These are phyloP conservation scores for Termitomyces bulborhizus DNA, from an alignment of 768 basidiomycete species.

Conservation along the genomic window DNA sequence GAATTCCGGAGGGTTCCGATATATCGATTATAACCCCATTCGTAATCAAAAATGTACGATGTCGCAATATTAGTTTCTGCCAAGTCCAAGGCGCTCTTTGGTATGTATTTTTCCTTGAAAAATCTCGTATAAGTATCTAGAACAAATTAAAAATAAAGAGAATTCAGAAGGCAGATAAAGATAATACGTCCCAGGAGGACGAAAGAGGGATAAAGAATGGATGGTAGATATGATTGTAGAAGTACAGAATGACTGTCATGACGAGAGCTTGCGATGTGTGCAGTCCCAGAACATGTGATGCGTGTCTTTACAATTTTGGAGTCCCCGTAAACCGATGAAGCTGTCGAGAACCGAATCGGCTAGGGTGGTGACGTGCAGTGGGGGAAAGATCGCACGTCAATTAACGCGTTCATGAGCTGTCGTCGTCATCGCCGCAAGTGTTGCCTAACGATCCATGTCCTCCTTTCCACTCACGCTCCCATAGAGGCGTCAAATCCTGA, in stretches of 20 bases:
- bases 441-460: slow-evolving; percentile 48
- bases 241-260: slow-evolving; percentile 7
- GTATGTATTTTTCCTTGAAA: neutral
- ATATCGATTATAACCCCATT: neutral
- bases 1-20: neutral
- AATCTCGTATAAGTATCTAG: neutral
- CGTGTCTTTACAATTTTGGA: neutral
- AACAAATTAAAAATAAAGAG: neutral
- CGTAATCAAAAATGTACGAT: neutral
- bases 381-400: neutral
- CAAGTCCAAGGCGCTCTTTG: neutral
- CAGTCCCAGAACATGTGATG: neutral
- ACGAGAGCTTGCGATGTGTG: neutral
- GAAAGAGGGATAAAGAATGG: neutral
- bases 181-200: slow-evolving; percentile 5
- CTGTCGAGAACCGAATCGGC: neutral
- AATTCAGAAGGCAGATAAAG: slow-evolving; percentile 4
- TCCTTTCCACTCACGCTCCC: slow-evolving; percentile 85
- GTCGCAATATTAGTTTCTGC: neutral
- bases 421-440: slow-evolving; percentile 39
- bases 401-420: slow-evolving; percentile 13
- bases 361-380: neutral
- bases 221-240: slow-evolving; percentile 5
- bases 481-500: slow-evolving; percentile 35
- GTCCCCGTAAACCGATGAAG: neutral